phyloP scores from a whole-genome alignment of 176 grass and related monocot genomes.

The Cenchrus purpureus region DNA sequence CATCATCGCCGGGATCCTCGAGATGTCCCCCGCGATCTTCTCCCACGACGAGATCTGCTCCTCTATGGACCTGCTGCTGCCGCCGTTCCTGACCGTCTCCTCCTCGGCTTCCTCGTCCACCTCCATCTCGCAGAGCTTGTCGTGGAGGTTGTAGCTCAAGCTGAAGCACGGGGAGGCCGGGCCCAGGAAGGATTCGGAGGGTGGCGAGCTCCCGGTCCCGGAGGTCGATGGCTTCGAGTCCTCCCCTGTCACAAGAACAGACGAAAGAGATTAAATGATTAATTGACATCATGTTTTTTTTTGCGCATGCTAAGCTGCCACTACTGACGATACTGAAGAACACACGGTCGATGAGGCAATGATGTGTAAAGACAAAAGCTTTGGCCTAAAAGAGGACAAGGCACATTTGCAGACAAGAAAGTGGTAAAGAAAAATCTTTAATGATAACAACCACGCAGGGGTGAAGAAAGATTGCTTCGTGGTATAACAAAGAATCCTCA shows the following conservation, averaged over 20 bases:
- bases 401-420: constrained; percentile 11
- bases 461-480: not conserved
- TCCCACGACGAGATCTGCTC: constrained; percentile 72
- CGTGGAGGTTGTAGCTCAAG: constrained; percentile 39
- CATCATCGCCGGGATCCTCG: constrained; percentile 60
- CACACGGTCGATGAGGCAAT: not conserved
- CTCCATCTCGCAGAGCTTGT: constrained; percentile 36
- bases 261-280: not conserved
- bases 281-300: not conserved
- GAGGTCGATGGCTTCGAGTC: constrained; percentile 74
- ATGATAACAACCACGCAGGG: not conserved
- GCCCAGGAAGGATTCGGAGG: constrained; percentile 33
- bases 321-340: not conserved
- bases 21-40: constrained; percentile 61
- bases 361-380: not conserved
- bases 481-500: not conserved
- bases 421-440: not conserved
- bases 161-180: constrained; percentile 48
- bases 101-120: constrained; percentile 26
- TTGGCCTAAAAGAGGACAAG: constrained; percentile 5
- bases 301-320: not conserved
- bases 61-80: constrained; percentile 24
- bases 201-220: constrained; percentile 52
- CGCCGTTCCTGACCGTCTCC: constrained; percentile 22
- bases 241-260: constrained; percentile 41